These are phyloP conservation scores for Neofusicoccum ribis DNA, from an alignment of 2,329 filamentous ascomycete species.

Conservation along the genomic window DNA sequence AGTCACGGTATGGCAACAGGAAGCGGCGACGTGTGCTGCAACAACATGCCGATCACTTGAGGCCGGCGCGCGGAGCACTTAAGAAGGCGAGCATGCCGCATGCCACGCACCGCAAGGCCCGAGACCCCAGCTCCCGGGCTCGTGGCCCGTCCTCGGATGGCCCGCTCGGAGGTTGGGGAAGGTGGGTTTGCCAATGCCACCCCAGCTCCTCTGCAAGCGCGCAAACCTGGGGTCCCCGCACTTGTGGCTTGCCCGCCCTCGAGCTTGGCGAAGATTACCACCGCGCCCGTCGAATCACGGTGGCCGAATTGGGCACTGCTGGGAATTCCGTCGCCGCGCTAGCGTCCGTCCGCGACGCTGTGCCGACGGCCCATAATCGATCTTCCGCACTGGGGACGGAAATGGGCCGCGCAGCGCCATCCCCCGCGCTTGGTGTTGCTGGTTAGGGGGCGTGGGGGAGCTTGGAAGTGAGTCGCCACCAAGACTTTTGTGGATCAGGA, in stretches of 20 bases:
- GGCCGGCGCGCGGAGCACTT: neutral
- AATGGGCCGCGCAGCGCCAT: neutral
- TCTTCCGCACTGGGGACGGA: conserved; percentile 3
- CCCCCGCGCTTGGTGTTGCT: neutral
- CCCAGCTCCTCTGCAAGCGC: neutral
- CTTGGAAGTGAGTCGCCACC: neutral
- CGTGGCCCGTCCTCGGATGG: neutral
- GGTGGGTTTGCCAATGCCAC: neutral
- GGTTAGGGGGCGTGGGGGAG: neutral
- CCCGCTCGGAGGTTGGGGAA: neutral
- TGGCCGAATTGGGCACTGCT: neutral
- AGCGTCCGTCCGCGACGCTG: neutral
- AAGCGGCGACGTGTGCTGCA: neutral
- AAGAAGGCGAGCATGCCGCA: neutral
- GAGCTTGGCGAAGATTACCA: neutral
- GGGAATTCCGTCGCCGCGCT: neutral
- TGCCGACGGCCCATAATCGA: neutral
- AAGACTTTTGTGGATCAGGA: neutral
- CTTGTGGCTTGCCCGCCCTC: neutral
- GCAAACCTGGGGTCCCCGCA: conserved; percentile 14
- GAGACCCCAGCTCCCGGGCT: neutral
- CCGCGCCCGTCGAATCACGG: neutral
- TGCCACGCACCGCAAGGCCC: neutral
- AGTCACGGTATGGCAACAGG: neutral
- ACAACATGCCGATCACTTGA: neutral